Base-by-base conservation (phyloP, 2,329 filamentous ascomycete genomes). In the Plenodomus tracheiphilus region DNA sequence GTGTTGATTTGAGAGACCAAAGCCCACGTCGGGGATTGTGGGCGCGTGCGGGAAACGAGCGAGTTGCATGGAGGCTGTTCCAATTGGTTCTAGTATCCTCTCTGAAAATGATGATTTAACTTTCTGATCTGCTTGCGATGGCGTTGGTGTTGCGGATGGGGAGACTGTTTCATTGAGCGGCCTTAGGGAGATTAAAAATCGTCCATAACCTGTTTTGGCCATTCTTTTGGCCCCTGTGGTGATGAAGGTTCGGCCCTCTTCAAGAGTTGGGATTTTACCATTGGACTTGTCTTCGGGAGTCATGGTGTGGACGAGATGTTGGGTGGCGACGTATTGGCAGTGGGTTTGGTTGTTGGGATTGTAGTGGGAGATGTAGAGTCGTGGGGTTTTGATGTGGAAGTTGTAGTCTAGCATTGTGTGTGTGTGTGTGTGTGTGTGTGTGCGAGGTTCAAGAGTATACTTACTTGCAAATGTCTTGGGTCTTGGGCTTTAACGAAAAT, bases 341-440 rank as follows among this genome's bases (percentile, higher is more conserved):
- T 62, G 59, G 1, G 41, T 19, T 13, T 58, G 49, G 11, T 56
- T 51, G 16, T 45, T 39, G 4, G 62, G 53, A 15, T 59, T 21
- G 45, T 55, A 41, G 42, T 62, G 51, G 2, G 56, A 58, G 7
- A 65, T 35, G 36, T 59, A 49, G 13, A 65, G 52, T 2, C 62
- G 62, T 0, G 84, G 84, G 0, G 77, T 83, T 0, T 85, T 88
- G 66, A 59, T 71, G 2, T 89, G 83, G 79, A 89, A 88, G 70
- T 85, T 77, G 75, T 73, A 61, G 15, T 89, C 43, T 45, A 28
- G 17, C 19, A 18, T n/a, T n/a, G n/a, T n/a, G n/a, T n/a, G n/a
- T n/a, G n/a, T n/a, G n/a, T n/a, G n/a, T n/a, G n/a, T n/a, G n/a
- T 15, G 6, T 39, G 19, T 18, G n/a, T n/a, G n/a, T n/a, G n/a